phyloP scores from a whole-genome alignment of 495 filamentous ascomycete genomes.

The Entonaema liquescens region DNA sequence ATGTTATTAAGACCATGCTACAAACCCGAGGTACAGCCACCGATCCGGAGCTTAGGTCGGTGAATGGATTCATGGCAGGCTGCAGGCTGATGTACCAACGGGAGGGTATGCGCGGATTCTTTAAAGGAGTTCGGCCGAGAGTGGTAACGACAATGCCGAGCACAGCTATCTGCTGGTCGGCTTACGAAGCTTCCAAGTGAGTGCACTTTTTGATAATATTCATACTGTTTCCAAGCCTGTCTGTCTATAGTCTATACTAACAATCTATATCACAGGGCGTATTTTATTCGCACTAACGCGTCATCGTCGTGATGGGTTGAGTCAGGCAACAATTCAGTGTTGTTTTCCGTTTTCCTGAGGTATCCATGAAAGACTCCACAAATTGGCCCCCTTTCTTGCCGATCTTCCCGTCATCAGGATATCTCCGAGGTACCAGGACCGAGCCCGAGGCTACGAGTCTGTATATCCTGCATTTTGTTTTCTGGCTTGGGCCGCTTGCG shows the following conservation, averaged over 20 bases:
- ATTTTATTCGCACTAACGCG: conserved; percentile 62
- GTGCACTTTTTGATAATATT: conserved; percentile 29
- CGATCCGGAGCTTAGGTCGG: conserved; percentile 84
- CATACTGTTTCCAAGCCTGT: too few species aligned
- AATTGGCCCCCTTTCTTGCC: conserved; percentile 31
- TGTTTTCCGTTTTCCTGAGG: conserved; percentile 34
- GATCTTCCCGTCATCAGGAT: conserved; percentile 37
- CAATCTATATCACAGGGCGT: conserved; percentile 53
- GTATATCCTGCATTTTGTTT: conserved; percentile 19
- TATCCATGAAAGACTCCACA: conserved; percentile 25
- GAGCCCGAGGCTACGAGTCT: conserved; percentile 22
- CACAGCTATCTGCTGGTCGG: conserved; percentile 98
- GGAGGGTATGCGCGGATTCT: conserved; percentile 87
- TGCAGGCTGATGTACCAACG: conserved; percentile 82
- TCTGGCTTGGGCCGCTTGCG: conserved; percentile 8
- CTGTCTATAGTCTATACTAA: conserved; percentile 20
- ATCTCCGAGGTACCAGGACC: conserved; percentile 38
- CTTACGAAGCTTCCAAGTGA: conserved; percentile 67
- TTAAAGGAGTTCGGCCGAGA: conserved; percentile 88
- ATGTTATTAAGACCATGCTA: conserved; percentile 96
- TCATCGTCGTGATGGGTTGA: conserved; percentile 18
- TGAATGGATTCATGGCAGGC: conserved; percentile 82
- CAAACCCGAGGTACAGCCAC: conserved; percentile 87
- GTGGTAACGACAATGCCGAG: conserved; percentile 98
- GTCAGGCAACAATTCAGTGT: conserved; percentile 12